These are phyloP conservation scores for Rhodotorula sp. DNA, from an alignment of 1,284 basidiomycete species.

Conservation along the genomic window DNA sequence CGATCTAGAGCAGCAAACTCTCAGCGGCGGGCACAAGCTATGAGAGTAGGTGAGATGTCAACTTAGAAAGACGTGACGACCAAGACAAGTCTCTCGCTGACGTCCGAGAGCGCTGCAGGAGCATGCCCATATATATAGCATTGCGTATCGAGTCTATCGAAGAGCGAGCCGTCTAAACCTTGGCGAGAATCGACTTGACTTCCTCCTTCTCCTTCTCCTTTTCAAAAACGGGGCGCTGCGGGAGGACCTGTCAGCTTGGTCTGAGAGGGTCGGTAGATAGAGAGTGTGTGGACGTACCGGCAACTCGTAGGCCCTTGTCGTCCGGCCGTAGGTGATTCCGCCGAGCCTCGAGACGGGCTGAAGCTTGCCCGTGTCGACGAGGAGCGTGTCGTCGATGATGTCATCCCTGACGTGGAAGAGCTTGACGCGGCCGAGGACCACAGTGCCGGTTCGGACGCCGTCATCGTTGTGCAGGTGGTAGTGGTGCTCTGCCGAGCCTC, in stretches of 20 bases:
- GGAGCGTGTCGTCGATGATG: conserved; percentile 55
- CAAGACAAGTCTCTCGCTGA: no score
- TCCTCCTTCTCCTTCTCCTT: conserved; percentile 53
- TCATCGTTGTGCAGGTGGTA: conserved; percentile 57
- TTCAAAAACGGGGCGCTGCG: conserved; percentile 58
- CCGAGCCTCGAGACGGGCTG: conserved; percentile 65
- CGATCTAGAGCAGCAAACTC: no score
- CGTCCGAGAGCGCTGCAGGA: neutral
- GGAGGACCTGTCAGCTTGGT: neutral
- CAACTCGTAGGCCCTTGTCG: conserved; percentile 34
- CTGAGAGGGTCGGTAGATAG: neutral
- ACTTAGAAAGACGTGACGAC: no score
- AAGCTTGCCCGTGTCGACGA: conserved; percentile 63
- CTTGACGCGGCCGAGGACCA: conserved; percentile 66
- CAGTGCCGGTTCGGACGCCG: conserved; percentile 55
- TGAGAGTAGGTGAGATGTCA: no score
- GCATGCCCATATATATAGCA: neutral
- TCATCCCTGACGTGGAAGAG: conserved; percentile 62
- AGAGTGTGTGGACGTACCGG: conserved; percentile 5
- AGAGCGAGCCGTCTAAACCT: conserved; percentile 4
- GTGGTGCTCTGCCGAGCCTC: conserved; percentile 33
- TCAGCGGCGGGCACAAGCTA: no score
- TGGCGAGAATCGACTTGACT: conserved; percentile 22
- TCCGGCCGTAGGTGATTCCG: conserved; percentile 58
- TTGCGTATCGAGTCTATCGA: neutral